These are phyloP conservation scores for Graphiopsis chlorocephala DNA, from an alignment of 2,329 filamentous ascomycete genomes.

Conservation along the genomic window DNA sequence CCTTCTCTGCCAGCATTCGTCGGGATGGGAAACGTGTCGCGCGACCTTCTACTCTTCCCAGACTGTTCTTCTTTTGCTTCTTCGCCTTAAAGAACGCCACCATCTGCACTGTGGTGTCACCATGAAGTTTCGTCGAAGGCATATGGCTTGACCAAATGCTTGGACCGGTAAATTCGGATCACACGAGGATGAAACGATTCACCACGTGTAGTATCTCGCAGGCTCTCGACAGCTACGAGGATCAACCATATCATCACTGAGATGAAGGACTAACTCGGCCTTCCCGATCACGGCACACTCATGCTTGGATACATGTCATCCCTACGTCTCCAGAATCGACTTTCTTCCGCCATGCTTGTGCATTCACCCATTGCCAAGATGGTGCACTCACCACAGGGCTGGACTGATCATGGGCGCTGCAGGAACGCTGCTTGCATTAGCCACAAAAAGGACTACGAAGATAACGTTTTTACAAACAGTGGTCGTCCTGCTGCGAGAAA, in stretches of 20 bases:
- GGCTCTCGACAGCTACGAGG: not conserved
- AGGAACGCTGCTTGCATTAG: not conserved
- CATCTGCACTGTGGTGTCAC: conserved; percentile 8
- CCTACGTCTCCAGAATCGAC: not conserved
- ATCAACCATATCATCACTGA: not conserved
- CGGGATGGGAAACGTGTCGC: not conserved
- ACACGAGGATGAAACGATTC: not conserved
- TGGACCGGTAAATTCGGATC: not conserved
- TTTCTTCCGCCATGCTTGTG: not conserved
- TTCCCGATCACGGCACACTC: not conserved
- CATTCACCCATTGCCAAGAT: not conserved
- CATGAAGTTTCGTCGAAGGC: not conserved
- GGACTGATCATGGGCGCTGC: not conserved
- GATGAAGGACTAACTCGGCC: not conserved
- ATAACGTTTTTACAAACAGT: not conserved
- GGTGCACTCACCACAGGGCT: not conserved
- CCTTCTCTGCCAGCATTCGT: not conserved
- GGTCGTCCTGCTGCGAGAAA: not conserved
- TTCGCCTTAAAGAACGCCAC: not conserved
- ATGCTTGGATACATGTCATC: not conserved
- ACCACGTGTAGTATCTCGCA: not conserved
- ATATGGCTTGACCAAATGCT: not conserved
- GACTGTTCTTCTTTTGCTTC: not conserved
- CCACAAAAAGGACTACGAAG: not conserved
- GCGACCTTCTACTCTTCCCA: not conserved